These are phyloP conservation scores for Scopulariopsis brevicaulis DNA, from an alignment of 2,329 filamentous ascomycete genomes.

Conservation along the genomic window DNA sequence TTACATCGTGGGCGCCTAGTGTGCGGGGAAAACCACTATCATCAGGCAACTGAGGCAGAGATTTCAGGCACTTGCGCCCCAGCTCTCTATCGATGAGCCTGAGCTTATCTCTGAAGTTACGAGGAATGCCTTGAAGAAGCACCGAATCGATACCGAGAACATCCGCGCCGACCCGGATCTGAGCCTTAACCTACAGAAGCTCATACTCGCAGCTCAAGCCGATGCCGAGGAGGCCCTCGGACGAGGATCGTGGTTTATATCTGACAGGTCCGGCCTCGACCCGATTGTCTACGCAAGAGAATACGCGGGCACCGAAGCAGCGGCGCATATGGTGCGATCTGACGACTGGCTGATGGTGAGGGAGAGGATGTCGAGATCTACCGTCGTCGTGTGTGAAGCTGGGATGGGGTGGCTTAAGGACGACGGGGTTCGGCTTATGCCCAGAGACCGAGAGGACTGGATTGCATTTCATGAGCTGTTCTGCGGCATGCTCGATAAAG, in stretches of 20 bases:
- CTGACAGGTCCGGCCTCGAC: slow-evolving; percentile 29
- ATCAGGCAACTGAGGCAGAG: slow-evolving; percentile 18
- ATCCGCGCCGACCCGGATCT: slow-evolving; percentile 15
- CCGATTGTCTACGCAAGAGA: slow-evolving; percentile 25
- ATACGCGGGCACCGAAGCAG: slow-evolving; percentile 16
- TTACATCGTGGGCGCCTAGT: slow-evolving; percentile 31
- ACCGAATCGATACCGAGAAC: slow-evolving; percentile 20
- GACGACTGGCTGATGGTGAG: slow-evolving; percentile 18
- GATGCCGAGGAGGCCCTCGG: slow-evolving; percentile 14
- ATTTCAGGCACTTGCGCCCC: slow-evolving; percentile 8
- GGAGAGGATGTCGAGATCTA: slow-evolving; percentile 17
- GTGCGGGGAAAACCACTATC: slow-evolving; percentile 32
- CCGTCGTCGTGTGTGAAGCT: slow-evolving; percentile 26
- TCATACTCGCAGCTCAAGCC: slow-evolving; percentile 24
- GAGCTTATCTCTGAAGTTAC: slow-evolving; percentile 24
- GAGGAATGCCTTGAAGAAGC: slow-evolving; percentile 18
- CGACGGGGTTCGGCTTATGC: slow-evolving; percentile 24
- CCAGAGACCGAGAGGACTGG: slow-evolving; percentile 11
- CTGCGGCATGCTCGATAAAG: slow-evolving; percentile 8
- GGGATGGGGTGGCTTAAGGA: slow-evolving; percentile 19
- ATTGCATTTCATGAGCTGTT: slow-evolving; percentile 12
- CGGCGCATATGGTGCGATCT: slow-evolving; percentile 11
- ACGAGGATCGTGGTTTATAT: slow-evolving; percentile 20
- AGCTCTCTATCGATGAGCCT: slow-evolving; percentile 7
- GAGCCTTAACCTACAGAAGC: slow-evolving; percentile 21